Percentiles rank a stretch among this genome's conserved stretches.
Evolutionary conservation across 192 early-diverging fungal genomes (phyloP).

Genomic region (Entomortierella chlamydospora): DNA sequence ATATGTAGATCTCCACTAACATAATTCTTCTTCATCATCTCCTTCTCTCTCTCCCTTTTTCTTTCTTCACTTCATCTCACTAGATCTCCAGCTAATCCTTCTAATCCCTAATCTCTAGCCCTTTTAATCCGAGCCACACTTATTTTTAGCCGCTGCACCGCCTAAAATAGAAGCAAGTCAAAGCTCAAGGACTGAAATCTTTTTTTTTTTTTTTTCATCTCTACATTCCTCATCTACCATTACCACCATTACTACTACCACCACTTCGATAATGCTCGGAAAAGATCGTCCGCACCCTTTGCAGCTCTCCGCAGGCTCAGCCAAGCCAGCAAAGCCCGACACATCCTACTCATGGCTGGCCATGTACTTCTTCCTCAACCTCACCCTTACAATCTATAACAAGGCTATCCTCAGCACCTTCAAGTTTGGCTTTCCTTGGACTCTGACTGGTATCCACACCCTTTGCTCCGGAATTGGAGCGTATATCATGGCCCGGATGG

Average conservation of each 20-base stretch:
- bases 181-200: too few relatives aligned
- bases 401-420: constrained; percentile 83
- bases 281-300: constrained; percentile 44
- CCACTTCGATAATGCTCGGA: constrained; percentile 19
- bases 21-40: too few relatives aligned
- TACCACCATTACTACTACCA: too few relatives aligned
- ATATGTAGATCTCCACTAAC: too few relatives aligned
- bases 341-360: constrained; percentile 67
- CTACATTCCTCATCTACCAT: too few relatives aligned
- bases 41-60: too few relatives aligned
- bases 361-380: constrained; percentile 79
- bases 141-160: too few relatives aligned
- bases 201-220: not conserved
- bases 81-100: too few relatives aligned
- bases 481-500: constrained; percentile 59
- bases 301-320: constrained; percentile 13
- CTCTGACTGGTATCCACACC: constrained; percentile 86
- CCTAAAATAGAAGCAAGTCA: too few relatives aligned
- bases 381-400: constrained; percentile 86
- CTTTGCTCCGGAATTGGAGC: constrained; percentile 78
- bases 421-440: constrained; percentile 87
- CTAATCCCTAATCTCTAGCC: too few relatives aligned
- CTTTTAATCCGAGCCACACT: too few relatives aligned
- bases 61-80: too few relatives aligned
- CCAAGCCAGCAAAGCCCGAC: constrained; percentile 35